Percentiles rank a stretch among this genome's conserved stretches.
Conservation (phyloP, 192 early-diverging fungal genomes). For the Rhizophagus prolifer region DNA sequence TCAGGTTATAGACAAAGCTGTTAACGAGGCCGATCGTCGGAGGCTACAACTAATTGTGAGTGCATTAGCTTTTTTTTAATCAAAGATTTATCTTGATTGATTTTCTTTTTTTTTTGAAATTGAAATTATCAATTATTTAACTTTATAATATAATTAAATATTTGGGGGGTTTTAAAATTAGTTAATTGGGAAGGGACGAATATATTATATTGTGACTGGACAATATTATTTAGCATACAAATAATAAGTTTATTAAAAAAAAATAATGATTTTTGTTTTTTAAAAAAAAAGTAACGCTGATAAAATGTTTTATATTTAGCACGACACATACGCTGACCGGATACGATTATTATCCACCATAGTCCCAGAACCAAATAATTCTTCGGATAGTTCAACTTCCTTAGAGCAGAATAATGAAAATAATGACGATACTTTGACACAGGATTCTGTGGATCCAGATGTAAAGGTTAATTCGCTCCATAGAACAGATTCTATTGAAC, state of each 20-base stretch:
- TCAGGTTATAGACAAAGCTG: conserved; percentile 30
- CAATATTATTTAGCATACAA: too few relatives aligned
- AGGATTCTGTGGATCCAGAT: not conserved
- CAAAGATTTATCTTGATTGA: not conserved
- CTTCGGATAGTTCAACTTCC: not conserved
- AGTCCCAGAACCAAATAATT: not conserved
- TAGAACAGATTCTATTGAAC: not conserved
- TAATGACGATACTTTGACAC: not conserved
- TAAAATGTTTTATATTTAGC: conserved; percentile 8
- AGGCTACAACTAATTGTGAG: conserved; percentile 31
- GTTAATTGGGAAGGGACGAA: not conserved
- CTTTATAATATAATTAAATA: not conserved
- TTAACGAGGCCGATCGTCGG: conserved; percentile 25
- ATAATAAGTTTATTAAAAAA: too few relatives aligned
- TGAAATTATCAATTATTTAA: not conserved
- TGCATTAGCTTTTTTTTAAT: not conserved
- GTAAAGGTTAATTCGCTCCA: not conserved
- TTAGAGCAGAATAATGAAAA: not conserved
- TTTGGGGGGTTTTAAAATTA: not conserved
- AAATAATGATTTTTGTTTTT: too few relatives aligned
- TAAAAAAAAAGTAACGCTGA: not conserved
- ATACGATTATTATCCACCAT: conserved; percentile 30
- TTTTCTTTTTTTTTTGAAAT: not conserved
- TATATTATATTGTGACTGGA: too few relatives aligned
- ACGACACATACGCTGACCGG: conserved; percentile 29